Evolutionary conservation across 345 rosid species (phyloP), one percentile per base, ranked within the genome.

Genomic region (Euclidium syriacum): DNA sequence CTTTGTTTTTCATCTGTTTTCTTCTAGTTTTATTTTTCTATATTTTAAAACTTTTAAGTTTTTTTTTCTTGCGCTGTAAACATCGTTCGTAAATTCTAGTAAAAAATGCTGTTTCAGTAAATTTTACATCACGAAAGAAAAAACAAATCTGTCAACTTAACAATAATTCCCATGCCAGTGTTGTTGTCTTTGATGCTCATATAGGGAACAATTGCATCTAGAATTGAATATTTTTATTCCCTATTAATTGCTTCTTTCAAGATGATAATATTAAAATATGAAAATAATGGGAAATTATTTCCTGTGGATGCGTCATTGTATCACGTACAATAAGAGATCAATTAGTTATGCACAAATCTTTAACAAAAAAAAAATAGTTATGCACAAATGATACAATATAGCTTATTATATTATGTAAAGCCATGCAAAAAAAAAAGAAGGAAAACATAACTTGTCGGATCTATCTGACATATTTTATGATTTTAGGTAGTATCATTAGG

Each of bases 121-220:
- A n/a, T n/a, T n/a, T n/a, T n/a, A n/a, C n/a, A n/a, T 29, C 33
- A 6, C 7, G 5, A 29, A 29, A 2, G 33, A 29, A 5, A 6
- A 40, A 26, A 47, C 41, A 32, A n/a, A n/a, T n/a, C 50, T 62
- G 48, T 22, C 57, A 49, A 34, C 25, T 19, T 38, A 40, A 22
- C 51, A 64, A 19, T 64, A 52, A 22, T 40, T 49, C 58, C 58
- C 16, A 63, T 22, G 59, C 32, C 50, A 29, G 32, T 64, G 49
- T 26, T 62, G 58, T 62, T 32, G 29, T 53, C 52, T 57, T 57
- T 39, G 36, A 51, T 39, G 32, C 68, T 39, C 46, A 51, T 40
- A 5, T 29, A 38, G 67, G 63, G 48, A 39, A 63, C 58, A 63
- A 2, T 40, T 27, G 22, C 39, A 33, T 46, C 56, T 48, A 20